Evolutionary conservation across 2,329 filamentous ascomycete genomes (phyloP).

Genomic region (Botryotinia calthae): DNA sequence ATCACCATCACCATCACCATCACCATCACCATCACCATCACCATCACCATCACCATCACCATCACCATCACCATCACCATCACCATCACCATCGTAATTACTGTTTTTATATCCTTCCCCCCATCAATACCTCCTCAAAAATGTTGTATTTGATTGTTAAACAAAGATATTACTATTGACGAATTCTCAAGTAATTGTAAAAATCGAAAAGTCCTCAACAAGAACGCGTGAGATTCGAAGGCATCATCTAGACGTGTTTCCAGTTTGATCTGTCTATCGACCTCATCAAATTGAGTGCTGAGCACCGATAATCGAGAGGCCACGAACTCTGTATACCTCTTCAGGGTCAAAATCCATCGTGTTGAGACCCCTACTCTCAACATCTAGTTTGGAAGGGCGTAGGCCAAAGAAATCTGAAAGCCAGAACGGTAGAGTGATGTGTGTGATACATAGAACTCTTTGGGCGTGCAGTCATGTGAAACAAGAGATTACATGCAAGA

Average conservation of each 20-base stretch:
- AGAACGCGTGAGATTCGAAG: neutral
- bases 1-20: no score
- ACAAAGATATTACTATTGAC: neutral
- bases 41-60: neutral
- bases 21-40: no score
- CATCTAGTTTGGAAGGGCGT: neutral
- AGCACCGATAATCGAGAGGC: neutral
- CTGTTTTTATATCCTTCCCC: neutral
- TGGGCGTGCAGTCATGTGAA: neutral
- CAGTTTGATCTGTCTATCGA: neutral
- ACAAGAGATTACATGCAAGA: neutral
- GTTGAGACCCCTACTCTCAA: neutral
- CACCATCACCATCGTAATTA: no score
- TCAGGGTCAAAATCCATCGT: neutral
- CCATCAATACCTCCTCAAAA: neutral
- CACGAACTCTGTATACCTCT: neutral
- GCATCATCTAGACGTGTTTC: neutral
- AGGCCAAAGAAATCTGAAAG: neutral
- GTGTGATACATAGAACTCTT: conserved; percentile 5
- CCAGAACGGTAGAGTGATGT: neutral
- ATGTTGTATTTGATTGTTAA: neutral
- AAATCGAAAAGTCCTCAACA: neutral
- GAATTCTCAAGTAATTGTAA: neutral
- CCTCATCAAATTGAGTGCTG: neutral
- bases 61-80: neutral